Percentiles rank a stretch among this genome's conserved stretches.
Conservation (phyloP, 2,329 filamentous ascomycete genomes). For the Phoma sp. region DNA sequence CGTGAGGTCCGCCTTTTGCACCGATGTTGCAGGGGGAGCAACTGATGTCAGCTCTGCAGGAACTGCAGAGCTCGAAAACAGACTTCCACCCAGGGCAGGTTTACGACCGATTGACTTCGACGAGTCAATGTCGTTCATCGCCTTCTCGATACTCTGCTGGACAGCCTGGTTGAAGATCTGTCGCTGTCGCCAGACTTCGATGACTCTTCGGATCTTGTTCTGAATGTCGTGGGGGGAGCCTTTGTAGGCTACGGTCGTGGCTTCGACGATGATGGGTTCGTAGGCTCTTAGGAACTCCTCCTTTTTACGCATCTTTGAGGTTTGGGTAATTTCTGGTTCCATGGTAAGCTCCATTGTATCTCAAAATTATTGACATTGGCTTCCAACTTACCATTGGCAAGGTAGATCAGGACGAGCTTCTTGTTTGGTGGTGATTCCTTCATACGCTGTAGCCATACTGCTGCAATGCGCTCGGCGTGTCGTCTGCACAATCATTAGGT, state of each 20-base stretch:
- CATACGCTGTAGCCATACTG: slow-evolving; percentile 88
- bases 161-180: slow-evolving; percentile 83
- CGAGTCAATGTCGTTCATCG: slow-evolving; percentile 65
- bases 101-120: slow-evolving; percentile 63
- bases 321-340: slow-evolving; percentile 86
- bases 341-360: slow-evolving; percentile 7
- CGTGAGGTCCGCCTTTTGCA: slow-evolving; percentile 75
- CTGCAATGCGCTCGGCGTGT: slow-evolving; percentile 88
- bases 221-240: slow-evolving; percentile 84
- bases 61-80: slow-evolving; percentile 69
- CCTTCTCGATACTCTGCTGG: slow-evolving; percentile 79
- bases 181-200: slow-evolving; percentile 93
- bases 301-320: slow-evolving; percentile 91
- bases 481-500: slow-evolving; percentile 64
- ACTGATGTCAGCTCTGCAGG: slow-evolving; percentile 80
- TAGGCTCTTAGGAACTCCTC: slow-evolving; percentile 93
- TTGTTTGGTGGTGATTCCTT: slow-evolving; percentile 88
- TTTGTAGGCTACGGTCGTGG: slow-evolving; percentile 89
- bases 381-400: slow-evolving; percentile 79
- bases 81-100: slow-evolving; percentile 69
- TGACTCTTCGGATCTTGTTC: slow-evolving; percentile 82
- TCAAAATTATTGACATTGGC: neutral
- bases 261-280: slow-evolving; percentile 89
- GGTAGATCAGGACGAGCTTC: slow-evolving; percentile 88
- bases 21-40: slow-evolving; percentile 74